Conservation (phyloP, 257 asterid genomes). For the Lithospermum erythrorhizon region DNA sequence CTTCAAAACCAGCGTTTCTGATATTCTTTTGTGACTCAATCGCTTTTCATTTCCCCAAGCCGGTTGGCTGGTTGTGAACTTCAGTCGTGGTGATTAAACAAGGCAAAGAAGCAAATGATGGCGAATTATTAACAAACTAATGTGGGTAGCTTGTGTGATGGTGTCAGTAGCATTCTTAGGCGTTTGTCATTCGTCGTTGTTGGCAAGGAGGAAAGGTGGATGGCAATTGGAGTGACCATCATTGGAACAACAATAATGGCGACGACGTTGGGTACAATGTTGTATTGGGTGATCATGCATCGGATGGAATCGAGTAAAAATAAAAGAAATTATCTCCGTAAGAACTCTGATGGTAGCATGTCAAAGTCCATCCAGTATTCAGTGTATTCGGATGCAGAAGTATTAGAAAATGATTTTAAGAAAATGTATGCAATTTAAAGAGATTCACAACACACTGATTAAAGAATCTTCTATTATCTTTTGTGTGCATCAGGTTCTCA, state of each 20-base stretch:
- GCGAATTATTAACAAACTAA: slow-evolving; percentile 43
- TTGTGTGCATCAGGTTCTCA: not conserved
- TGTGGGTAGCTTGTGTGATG: slow-evolving; percentile 46
- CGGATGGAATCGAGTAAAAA: slow-evolving; percentile 24
- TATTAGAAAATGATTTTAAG: slow-evolving; percentile 46
- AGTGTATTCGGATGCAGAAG: slow-evolving; percentile 45
- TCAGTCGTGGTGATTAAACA: slow-evolving; percentile 38
- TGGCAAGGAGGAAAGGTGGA: slow-evolving; percentile 32
- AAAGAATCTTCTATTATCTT: not conserved
- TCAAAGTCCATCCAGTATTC: slow-evolving; percentile 40
- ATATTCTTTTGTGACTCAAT: slow-evolving; percentile 37
- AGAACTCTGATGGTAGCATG: slow-evolving; percentile 24
- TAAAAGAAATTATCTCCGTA: slow-evolving; percentile 22
- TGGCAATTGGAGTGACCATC: slow-evolving; percentile 39
- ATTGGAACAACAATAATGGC: slow-evolving; percentile 40
- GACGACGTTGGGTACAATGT: slow-evolving; percentile 44
- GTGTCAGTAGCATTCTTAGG: slow-evolving; percentile 39
- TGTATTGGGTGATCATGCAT: slow-evolving; percentile 42
- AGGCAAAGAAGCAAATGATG: slow-evolving; percentile 52
- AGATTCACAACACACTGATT: slow-evolving; percentile 5
- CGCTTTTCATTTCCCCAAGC: slow-evolving; percentile 34
- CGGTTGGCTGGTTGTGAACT: slow-evolving; percentile 47
- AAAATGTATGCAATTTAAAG: slow-evolving; percentile 71
- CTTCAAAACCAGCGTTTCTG: slow-evolving; percentile 24
- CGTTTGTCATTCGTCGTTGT: slow-evolving; percentile 34